Conservation (phyloP, 2,329 filamentous ascomycete species). For the Graphilbum ipis-grandicollis region DNA sequence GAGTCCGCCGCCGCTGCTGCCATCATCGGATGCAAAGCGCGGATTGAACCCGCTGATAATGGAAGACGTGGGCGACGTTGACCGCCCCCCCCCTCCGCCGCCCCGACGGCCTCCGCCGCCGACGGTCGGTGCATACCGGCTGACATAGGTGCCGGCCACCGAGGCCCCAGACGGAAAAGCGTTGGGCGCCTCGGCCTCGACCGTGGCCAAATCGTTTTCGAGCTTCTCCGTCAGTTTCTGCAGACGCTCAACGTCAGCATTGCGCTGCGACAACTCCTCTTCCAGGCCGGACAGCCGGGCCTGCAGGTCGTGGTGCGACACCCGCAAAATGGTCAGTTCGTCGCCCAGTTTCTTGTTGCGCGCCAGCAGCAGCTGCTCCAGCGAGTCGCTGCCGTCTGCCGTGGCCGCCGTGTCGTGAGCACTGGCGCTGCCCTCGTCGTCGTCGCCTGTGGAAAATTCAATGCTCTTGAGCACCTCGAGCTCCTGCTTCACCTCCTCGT, state of each 20-base stretch:
- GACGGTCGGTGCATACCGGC: constrained; percentile 51
- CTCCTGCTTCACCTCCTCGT: constrained; percentile 91
- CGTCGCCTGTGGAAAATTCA: constrained; percentile 83
- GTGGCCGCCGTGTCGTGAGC: constrained; percentile 1
- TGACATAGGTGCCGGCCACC: constrained; percentile 79
- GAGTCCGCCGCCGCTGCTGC: constrained; percentile 27
- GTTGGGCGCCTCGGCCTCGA: constrained; percentile 74
- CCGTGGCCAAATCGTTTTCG: constrained; percentile 75
- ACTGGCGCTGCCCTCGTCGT: constrained; percentile 37
- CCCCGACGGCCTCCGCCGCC: constrained; percentile 35
- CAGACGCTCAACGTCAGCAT: constrained; percentile 71
- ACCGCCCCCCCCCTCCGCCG: constrained; percentile 19
- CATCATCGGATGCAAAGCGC: constrained; percentile 19
- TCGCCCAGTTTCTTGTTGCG: constrained; percentile 95
- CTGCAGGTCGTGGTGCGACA: constrained; percentile 87
- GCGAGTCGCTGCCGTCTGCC: constrained; percentile 39
- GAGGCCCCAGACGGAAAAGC: constrained; percentile 80
- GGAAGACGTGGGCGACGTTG: constrained; percentile 80
- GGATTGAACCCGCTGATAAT: constrained; percentile 96
- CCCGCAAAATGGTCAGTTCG: constrained; percentile 78
- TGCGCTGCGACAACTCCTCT: constrained; percentile 67
- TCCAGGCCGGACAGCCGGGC: constrained; percentile 62
- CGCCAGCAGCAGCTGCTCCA: constrained; percentile 80
- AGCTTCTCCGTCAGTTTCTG: constrained; percentile 74
- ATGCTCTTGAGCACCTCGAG: constrained; percentile 95